A percentile compares a stretch with the other conserved stretches of the same genome.
These are phyloP conservation scores for Metschnikowia kofuensis DNA, from an alignment of 805 yeast species.

Conservation along the genomic window DNA sequence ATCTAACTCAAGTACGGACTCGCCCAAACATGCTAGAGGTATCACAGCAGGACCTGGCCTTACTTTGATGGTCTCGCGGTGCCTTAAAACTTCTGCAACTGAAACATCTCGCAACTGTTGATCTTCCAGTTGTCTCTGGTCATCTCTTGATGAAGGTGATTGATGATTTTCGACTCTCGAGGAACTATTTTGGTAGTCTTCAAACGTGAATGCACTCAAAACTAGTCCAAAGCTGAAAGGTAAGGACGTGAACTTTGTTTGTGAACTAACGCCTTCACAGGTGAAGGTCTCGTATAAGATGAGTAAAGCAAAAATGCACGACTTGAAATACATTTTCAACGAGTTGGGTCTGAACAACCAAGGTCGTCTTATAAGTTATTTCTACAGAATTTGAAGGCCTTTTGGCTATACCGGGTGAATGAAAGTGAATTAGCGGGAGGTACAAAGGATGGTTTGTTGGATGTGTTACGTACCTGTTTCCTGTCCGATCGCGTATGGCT, in stretches of 20 bases:
- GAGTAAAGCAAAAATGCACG: background rate
- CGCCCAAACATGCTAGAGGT: slow-evolving; percentile 12
- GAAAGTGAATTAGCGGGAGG: too few relatives aligned
- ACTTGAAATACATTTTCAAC: background rate
- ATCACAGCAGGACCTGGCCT: slow-evolving; percentile 2
- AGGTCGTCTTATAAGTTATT: background rate
- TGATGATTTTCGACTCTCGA: background rate
- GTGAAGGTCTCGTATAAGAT: background rate
- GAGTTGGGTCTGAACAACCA: background rate
- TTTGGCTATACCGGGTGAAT: too few relatives aligned
- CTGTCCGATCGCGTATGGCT: background rate
- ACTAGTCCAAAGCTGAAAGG: slow-evolving; percentile 37
- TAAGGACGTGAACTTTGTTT: slow-evolving; percentile 17
- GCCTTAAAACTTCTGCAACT: slow-evolving; percentile 6
- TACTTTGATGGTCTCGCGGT: background rate
- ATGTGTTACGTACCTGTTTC: too few relatives aligned
- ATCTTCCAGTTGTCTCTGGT: background rate
- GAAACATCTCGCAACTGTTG: slow-evolving; percentile 5
- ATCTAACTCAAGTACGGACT: slow-evolving; percentile 23
- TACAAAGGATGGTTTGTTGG: too few relatives aligned
- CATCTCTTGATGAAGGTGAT: background rate
- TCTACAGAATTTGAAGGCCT: background rate
- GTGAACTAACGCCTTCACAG: background rate
- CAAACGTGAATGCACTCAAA: slow-evolving; percentile 25
- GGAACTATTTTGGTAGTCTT: slow-evolving; percentile 3